Percentiles rank a stretch among this genome's conserved stretches.
phyloP scores from a whole-genome alignment of 2,329 filamentous ascomycete species.

The Aspergillus neoniger region DNA sequence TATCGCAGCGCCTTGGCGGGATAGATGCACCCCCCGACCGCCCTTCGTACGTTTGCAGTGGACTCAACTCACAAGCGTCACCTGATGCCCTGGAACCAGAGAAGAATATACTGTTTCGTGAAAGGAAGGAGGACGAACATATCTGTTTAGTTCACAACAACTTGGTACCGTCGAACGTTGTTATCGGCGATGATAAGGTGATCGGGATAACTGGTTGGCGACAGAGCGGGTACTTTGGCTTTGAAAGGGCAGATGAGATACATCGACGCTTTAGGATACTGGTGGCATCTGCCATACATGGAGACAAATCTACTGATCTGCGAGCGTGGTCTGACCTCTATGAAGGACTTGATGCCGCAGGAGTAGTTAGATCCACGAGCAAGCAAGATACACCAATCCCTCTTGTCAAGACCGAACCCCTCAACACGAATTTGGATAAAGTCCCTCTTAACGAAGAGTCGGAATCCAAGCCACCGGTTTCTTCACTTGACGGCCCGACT shows the following conservation, averaged over 20 bases:
- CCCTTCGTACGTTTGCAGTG: conserved; percentile 38
- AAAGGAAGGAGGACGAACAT: conserved; percentile 28
- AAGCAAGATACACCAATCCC: conserved; percentile 24
- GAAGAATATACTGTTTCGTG: conserved; percentile 36
- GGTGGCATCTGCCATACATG: conserved; percentile 17
- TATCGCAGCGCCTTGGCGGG: conserved; percentile 31
- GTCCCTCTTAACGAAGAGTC: conserved; percentile 30
- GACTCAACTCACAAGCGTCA: conserved; percentile 33
- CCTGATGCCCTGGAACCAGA: conserved; percentile 30
- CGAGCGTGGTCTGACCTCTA: conserved; percentile 42
- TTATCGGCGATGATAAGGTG: conserved; percentile 39
- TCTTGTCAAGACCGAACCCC: conserved; percentile 40
- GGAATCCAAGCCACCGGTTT: conserved; percentile 28
- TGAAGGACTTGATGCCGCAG: conserved; percentile 23
- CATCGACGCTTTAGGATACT: conserved; percentile 36
- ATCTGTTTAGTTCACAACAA: conserved; percentile 42
- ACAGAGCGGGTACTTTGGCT: conserved; percentile 43
- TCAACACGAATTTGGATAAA: conserved; percentile 31
- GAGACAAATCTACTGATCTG: conserved; percentile 19
- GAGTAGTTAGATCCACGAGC: conserved; percentile 14
- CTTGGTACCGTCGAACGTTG: conserved; percentile 39
- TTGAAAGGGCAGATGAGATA: conserved; percentile 34
- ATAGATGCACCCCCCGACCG: conserved; percentile 29
- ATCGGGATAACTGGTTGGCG: conserved; percentile 45
- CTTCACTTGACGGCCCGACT: conserved; percentile 29